phyloP scores from a whole-genome alignment of 1,284 basidiomycete genomes.

The Malassezia psittaci region DNA sequence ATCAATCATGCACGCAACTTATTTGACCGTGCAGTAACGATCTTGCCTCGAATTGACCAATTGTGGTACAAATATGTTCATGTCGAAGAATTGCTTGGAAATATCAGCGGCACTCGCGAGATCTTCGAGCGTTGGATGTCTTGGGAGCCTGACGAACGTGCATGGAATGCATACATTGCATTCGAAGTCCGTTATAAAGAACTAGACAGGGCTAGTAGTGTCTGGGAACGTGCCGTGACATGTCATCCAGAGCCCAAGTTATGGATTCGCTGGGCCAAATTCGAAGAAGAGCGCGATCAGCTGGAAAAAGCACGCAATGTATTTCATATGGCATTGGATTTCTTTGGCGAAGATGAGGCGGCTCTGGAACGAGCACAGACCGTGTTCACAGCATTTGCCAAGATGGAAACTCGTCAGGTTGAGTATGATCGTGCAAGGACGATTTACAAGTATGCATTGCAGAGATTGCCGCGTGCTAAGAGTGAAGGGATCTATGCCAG shows the following conservation, averaged over 20 bases:
- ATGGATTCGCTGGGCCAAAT: constrained; percentile 94
- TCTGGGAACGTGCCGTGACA: constrained; percentile 90
- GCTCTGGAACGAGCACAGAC: constrained; percentile 93
- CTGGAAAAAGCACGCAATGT: constrained; percentile 83
- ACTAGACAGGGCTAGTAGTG: constrained; percentile 74
- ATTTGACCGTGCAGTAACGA: constrained; percentile 88
- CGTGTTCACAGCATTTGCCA: constrained; percentile 89
- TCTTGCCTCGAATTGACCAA: constrained; percentile 79
- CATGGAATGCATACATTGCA: constrained; percentile 97
- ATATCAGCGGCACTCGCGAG: constrained; percentile 85
- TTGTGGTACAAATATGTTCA: constrained; percentile 97
- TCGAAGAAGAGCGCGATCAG: constrained; percentile 76
- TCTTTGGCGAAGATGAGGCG: constrained; percentile 93
- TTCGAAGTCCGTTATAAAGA: constrained; percentile 88
- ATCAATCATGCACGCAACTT: constrained; percentile 93
- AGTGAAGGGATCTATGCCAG: constrained; percentile 72
- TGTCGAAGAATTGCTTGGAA: constrained; percentile 90
- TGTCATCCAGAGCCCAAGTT: constrained; percentile 85
- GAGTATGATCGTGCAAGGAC: constrained; percentile 92
- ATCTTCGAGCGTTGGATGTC: constrained; percentile 99
- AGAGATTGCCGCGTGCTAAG: constrained; percentile 78
- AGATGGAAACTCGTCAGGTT: constrained; percentile 91
- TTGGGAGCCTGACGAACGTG: constrained; percentile 99
- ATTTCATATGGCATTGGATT: constrained; percentile 90
- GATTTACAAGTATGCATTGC: constrained; percentile 93